A percentile compares a stretch with the other conserved stretches of the same genome.
Conservation (phyloP, 805 yeast species). For the Saccharomycopsis olivae region DNA sequence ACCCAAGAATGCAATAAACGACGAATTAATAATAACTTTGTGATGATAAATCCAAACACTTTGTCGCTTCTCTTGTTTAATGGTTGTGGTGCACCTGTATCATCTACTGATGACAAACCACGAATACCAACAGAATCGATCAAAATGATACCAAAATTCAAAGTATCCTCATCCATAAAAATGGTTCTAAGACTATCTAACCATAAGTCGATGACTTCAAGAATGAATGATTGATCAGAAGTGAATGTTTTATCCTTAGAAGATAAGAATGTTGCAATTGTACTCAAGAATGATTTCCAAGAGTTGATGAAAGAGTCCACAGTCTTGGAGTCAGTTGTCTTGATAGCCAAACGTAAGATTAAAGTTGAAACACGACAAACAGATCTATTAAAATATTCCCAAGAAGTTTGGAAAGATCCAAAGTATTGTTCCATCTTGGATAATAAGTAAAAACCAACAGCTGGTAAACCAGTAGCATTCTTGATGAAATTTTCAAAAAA, state of each 20-base stretch:
- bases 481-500: constrained; percentile 41
- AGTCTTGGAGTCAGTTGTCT: constrained; percentile 21
- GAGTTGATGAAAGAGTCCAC: constrained; percentile 21
- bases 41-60: constrained; percentile 44
- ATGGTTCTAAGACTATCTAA: constrained; percentile 32
- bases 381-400: constrained; percentile 57
- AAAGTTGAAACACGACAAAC: constrained; percentile 49
- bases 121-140: constrained; percentile 46
- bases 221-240: constrained; percentile 51
- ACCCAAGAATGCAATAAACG: constrained; percentile 35
- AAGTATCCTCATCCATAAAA: constrained; percentile 30
- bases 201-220: constrained; percentile 51
- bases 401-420: constrained; percentile 37
- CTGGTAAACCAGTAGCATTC: constrained; percentile 30
- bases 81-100: constrained; percentile 15
- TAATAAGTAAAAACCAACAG: constrained; percentile 41
- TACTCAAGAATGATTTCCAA: constrained; percentile 25
- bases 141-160: constrained; percentile 34
- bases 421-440: constrained; percentile 37
- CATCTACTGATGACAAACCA: constrained; percentile 40
- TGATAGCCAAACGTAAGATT: constrained; percentile 33
- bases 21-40: constrained; percentile 52
- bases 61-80: constrained; percentile 30
- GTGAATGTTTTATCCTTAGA: constrained; percentile 36
- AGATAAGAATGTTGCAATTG: constrained; percentile 34